phyloP scores from a whole-genome alignment of 306 rosid species.

The Ziziphus jujuba region DNA sequence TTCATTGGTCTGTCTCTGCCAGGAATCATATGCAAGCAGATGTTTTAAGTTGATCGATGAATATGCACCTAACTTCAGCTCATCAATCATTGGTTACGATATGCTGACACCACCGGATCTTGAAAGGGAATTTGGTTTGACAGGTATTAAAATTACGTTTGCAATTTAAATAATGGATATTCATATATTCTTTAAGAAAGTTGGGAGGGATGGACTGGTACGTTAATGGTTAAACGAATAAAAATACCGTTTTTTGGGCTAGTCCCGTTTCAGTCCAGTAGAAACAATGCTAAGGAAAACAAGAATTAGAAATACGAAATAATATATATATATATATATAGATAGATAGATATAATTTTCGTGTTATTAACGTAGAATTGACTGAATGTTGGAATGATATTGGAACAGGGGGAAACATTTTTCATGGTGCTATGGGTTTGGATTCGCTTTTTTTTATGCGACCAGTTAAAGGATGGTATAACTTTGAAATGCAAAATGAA shows the following conservation, averaged over 20 bases:
- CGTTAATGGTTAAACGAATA: no score
- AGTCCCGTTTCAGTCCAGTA: no score
- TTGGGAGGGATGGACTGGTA: no score
- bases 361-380: neutral
- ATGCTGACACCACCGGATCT: conserved; percentile 96
- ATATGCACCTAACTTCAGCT: conserved; percentile 81
- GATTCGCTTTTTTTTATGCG: conserved; percentile 86
- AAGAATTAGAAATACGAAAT: no score
- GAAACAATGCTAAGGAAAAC: no score
- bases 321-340: no score
- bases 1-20: neutral
- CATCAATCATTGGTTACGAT: conserved; percentile 73
- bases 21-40: conserved; percentile 71
- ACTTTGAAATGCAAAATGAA: neutral
- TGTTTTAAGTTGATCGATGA: conserved; percentile 79
- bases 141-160: conserved; percentile 41
- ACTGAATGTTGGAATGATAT: conserved; percentile 4
- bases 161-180: no score
- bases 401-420: conserved; percentile 74
- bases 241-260: no score
- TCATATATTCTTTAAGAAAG: neutral
- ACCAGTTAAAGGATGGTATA: conserved; percentile 81
- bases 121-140: conserved; percentile 87
- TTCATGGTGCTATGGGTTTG: conserved; percentile 93
- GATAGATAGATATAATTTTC: no score